Conservation (phyloP, 73 alveolate genomes). For the Tetrahymena borealis region DNA sequence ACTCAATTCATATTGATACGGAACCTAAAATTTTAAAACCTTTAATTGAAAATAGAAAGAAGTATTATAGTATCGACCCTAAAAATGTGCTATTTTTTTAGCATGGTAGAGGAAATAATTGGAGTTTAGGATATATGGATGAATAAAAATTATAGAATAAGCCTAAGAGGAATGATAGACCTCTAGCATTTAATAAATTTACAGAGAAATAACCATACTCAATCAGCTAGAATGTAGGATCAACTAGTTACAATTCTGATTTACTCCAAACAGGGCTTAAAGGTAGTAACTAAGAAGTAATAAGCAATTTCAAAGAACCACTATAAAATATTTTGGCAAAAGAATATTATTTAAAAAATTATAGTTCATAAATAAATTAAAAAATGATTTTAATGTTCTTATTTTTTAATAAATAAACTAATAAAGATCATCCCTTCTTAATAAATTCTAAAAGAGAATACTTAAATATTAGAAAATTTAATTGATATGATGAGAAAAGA, state of each 20-base stretch:
- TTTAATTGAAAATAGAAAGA: constrained; percentile 45
- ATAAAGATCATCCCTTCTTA: background rate
- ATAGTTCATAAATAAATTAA: no score
- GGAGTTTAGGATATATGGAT: constrained; percentile 96
- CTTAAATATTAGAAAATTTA: constrained; percentile 57
- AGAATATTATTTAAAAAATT: background rate
- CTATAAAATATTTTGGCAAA: background rate
- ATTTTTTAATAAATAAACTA: background rate
- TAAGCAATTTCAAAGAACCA: no score
- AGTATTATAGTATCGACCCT: constrained; percentile 34
- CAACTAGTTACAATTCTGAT: background rate
- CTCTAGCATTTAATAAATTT: background rate
- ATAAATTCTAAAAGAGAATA: constrained; percentile 11
- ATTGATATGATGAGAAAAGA: constrained; percentile 84
- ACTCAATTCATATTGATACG: constrained; percentile 41
- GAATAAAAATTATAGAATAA: background rate
- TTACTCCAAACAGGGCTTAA: background rate
- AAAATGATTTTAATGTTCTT: background rate
- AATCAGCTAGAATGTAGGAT: background rate
- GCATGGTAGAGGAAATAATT: constrained; percentile 96
- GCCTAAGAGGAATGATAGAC: background rate
- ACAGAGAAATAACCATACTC: background rate
- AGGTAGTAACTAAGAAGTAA: background rate
- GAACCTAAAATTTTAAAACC: constrained; percentile 53
- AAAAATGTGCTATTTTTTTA: constrained; percentile 45